Evolutionary conservation across 2,329 filamentous ascomycete species (phyloP), one percentile per base, ranked within the genome.

Genomic region (Neonectria ditissima): DNA sequence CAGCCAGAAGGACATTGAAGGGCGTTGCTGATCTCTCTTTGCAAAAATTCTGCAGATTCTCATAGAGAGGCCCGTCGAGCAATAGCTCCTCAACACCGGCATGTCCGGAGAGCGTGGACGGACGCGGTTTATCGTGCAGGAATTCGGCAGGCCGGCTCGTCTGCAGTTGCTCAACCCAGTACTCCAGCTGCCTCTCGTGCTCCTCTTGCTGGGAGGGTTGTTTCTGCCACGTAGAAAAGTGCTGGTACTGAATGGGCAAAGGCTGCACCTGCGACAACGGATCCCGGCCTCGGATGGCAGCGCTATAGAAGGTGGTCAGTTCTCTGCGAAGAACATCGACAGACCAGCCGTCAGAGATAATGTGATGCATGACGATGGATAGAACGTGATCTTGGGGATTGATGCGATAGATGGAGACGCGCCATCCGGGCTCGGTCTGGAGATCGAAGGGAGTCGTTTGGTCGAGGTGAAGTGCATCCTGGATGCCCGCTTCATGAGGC

Each of bases 341-440:
- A 16, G 69, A 71, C 70, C 70, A 73, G 10, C 70, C 70, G 50
- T 73, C 69, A 1, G 65, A 64, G 3, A 72, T 63, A 14, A 68
- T 66, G 28, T 70, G 68, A 45, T 72, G 69, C 65, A 69, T 66
- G 9, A 63, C 57, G 8, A 69, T 47, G 1, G 64, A 70, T 3
- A 66, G 45, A 5, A 63, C 52, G 18, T 67, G 55, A 3, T 62
- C 32, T 1, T 62, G 28, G n/a, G 59, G 16, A 1, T 43, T 30
- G 0, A 69, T 30, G 8, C 58, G 56, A 2, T 63, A 59, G 7
- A 69, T 8, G 0, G 59, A 26, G 6, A 68, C 51, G 44, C 62
- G 57, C 67, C 65, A 69, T 5, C 47, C 47, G 3, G 66, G 45
- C 16, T 70, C 65, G 0, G 26, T 50, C 10, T 24, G 16, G 0